phyloP scores from a whole-genome alignment of 2,329 filamentous ascomycete species.

The Xenoacremonium recifei region DNA sequence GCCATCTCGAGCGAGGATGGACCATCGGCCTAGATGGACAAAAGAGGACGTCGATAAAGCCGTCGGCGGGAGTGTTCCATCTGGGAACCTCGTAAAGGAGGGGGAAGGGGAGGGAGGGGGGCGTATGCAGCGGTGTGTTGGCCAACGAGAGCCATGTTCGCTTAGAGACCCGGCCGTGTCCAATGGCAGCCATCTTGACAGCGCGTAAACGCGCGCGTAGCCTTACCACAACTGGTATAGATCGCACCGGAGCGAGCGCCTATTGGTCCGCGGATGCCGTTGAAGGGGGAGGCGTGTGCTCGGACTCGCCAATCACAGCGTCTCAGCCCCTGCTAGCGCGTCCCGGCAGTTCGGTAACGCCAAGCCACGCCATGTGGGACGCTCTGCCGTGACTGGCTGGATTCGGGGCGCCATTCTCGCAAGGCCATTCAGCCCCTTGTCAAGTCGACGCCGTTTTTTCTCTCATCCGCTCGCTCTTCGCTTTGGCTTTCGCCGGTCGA shows the following conservation, averaged over 20 bases:
- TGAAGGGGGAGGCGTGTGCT: conserved; percentile 15
- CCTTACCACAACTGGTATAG: conserved; percentile 16
- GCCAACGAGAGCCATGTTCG: conserved; percentile 26
- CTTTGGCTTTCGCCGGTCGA: too few species aligned
- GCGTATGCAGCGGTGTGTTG: conserved; percentile 24
- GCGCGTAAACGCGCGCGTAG: conserved; percentile 31
- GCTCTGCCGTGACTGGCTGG: conserved; percentile 26
- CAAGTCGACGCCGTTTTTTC: neutral
- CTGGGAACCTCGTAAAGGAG: too few species aligned
- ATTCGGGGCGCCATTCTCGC: conserved; percentile 18
- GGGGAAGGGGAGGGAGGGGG: conserved; percentile 12
- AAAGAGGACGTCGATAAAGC: too few species aligned
- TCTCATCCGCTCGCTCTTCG: neutral
- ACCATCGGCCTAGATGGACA: too few species aligned
- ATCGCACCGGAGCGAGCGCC: conserved; percentile 21
- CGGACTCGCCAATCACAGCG: conserved; percentile 5
- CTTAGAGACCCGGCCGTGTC: conserved; percentile 28
- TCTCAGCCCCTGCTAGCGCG: conserved; percentile 29
- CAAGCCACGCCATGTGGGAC: conserved; percentile 22
- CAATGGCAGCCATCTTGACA: conserved; percentile 23
- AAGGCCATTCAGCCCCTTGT: neutral
- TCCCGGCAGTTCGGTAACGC: conserved; percentile 36
- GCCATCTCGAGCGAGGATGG: too few species aligned
- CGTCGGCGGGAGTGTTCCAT: too few species aligned
- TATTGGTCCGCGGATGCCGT: conserved; percentile 19